These are phyloP conservation scores for Tricholoma flavovirens DNA, from an alignment of 768 basidiomycete genomes.

Conservation along the genomic window DNA sequence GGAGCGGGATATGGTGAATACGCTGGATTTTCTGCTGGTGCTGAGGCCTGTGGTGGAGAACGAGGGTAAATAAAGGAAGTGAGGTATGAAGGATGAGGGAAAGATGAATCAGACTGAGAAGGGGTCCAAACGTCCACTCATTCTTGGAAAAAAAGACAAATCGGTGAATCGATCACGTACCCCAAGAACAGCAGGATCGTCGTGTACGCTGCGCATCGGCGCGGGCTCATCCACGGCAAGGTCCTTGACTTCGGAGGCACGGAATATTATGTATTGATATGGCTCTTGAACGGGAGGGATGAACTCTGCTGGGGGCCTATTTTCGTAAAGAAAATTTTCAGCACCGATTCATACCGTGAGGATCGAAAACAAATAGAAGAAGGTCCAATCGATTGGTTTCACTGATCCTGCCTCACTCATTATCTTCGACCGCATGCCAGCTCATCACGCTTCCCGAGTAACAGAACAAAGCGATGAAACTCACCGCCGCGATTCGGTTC, in stretches of 20 bases:
- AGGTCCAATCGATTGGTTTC: neutral
- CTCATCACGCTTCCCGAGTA: neutral
- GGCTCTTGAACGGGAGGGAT: constrained; percentile 81
- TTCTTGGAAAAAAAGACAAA: neutral
- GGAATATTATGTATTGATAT: constrained; percentile 88
- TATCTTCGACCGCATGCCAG: neutral
- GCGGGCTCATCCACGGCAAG: constrained; percentile 75
- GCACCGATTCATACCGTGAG: neutral
- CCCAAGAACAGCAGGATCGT: constrained; percentile 81
- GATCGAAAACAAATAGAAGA: neutral
- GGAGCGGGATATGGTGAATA: constrained; percentile 9
- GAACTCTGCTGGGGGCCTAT: constrained; percentile 67
- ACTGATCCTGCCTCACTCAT: neutral
- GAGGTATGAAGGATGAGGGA: neutral
- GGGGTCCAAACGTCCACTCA: neutral
- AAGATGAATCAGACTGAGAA: neutral
- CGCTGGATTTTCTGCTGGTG: constrained; percentile 4
- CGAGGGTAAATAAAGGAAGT: neutral
- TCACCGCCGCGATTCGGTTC: constrained; percentile 79
- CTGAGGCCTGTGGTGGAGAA: neutral
- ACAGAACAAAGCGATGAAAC: constrained; percentile 15
- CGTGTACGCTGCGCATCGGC: constrained; percentile 58
- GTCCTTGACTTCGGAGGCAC: constrained; percentile 86
- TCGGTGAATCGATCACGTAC: constrained; percentile 33
- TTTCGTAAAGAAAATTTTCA: neutral